Percentiles rank a stretch among this genome's conserved stretches.
Conservation (phyloP, 306 rosid genomes). For the Ziziphus jujuba region DNA sequence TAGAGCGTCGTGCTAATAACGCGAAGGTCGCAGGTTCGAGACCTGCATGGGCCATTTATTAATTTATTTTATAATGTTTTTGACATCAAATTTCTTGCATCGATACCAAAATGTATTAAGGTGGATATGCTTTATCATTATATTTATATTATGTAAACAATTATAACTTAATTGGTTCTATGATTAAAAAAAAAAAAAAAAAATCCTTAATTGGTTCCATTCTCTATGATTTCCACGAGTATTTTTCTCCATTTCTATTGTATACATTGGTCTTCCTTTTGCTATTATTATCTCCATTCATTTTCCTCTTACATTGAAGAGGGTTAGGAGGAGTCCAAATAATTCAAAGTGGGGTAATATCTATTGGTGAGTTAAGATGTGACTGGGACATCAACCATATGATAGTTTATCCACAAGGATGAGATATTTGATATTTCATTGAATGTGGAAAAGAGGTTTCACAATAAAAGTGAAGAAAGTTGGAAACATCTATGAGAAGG, state of each 20-base stretch:
- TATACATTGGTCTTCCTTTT: neutral
- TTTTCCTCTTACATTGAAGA: neutral
- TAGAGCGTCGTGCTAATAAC: constrained; percentile 23
- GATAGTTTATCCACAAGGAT: constrained; percentile 58
- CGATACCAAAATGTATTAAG: too few relatives aligned
- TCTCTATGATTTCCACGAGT: too few relatives aligned
- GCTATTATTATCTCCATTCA: neutral
- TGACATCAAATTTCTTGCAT: too few relatives aligned
- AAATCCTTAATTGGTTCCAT: too few relatives aligned
- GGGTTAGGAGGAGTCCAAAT: constrained; percentile 34
- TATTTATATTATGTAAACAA: too few relatives aligned
- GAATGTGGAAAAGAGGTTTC: constrained; percentile 35
- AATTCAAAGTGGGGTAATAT: constrained; percentile 39
- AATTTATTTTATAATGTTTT: too few relatives aligned
- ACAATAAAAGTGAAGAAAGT: constrained; percentile 23
- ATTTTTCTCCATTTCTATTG: neutral
- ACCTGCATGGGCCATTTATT: constrained; percentile 35
- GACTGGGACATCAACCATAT: constrained; percentile 38
- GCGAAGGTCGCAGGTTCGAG: constrained; percentile 31
- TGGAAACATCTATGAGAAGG: constrained; percentile 25
- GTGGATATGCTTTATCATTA: too few relatives aligned
- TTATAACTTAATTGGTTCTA: too few relatives aligned
- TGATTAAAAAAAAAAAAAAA: too few relatives aligned
- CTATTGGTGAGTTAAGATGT: constrained; percentile 32
- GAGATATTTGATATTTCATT: constrained; percentile 42